Evolutionary conservation across 768 basidiomycete genomes (phyloP).

Genomic region (Dacryopinax spathularia): DNA sequence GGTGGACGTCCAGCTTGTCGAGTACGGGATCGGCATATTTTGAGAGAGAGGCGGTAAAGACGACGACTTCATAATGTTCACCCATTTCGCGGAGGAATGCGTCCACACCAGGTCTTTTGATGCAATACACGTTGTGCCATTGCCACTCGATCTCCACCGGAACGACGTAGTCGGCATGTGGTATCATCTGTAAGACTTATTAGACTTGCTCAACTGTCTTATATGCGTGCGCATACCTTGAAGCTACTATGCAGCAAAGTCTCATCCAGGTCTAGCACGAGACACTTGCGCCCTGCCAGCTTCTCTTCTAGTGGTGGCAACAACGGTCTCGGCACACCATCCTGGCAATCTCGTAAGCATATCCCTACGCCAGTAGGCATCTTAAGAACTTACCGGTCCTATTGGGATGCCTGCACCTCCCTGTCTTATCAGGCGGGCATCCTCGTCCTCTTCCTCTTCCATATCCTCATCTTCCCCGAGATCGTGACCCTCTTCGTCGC

Average conservation of each 20-base stretch:
- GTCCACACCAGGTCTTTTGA: constrained; percentile 96
- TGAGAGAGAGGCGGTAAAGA: constrained; percentile 94
- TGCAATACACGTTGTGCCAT: constrained; percentile 97
- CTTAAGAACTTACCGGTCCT: constrained; percentile 53
- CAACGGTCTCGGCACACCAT: constrained; percentile 76
- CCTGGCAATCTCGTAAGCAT: constrained; percentile 32
- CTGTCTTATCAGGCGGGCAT: constrained; percentile 73
- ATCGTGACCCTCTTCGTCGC: constrained; percentile 7
- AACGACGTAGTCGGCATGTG: constrained; percentile 92
- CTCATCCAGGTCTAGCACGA: constrained; percentile 93
- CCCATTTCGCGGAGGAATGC: constrained; percentile 96
- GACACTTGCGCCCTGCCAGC: constrained; percentile 80
- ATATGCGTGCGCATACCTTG: constrained; percentile 48
- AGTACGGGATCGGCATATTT: constrained; percentile 99
- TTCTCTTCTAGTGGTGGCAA: constrained; percentile 68
- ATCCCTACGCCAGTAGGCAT: background rate
- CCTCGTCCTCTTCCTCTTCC: constrained; percentile 57
- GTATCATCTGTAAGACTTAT: constrained; percentile 51
- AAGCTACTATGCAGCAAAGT: constrained; percentile 95
- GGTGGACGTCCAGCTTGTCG: constrained; percentile 87
- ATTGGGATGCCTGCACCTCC: constrained; percentile 93
- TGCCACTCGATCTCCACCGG: constrained; percentile 98
- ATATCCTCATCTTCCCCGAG: constrained; percentile 14
- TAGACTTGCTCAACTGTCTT: background rate
- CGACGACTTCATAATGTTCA: constrained; percentile 92